Evolutionary conservation across 768 basidiomycete genomes (phyloP).

Genomic region (Collybia mongolica): DNA sequence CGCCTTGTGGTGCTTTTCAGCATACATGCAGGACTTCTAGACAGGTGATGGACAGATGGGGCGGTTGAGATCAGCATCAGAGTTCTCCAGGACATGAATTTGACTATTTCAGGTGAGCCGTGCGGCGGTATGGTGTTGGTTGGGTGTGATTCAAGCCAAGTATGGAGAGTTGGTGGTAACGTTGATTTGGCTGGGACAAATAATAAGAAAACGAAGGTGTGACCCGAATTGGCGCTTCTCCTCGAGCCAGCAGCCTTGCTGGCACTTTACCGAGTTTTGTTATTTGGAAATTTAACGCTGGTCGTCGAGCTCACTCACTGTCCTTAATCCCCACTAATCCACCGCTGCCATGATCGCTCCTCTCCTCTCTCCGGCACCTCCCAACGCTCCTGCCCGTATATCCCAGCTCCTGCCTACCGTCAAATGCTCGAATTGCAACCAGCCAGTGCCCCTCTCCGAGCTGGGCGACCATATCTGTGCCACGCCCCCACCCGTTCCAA

Average conservation of each 20-base stretch:
- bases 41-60: too few species aligned
- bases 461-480: slow-evolving; percentile 81
- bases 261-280: not conserved
- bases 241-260: not conserved
- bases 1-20: too few species aligned
- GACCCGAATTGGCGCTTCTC: too few species aligned
- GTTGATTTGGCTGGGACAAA: too few species aligned
- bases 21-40: too few species aligned
- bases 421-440: slow-evolving; percentile 79
- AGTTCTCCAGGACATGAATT: too few species aligned
- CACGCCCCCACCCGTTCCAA: slow-evolving; percentile 44
- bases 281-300: slow-evolving; percentile 20
- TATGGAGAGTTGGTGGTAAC: too few species aligned
- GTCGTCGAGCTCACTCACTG: slow-evolving; percentile 22
- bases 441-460: slow-evolving; percentile 66
- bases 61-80: too few species aligned
- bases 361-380: slow-evolving; percentile 25
- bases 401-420: slow-evolving; percentile 80
- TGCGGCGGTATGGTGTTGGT: too few species aligned
- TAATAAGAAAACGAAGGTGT: too few species aligned
- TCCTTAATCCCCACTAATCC: slow-evolving; percentile 6
- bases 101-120: too few species aligned
- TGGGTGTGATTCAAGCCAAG: too few species aligned
- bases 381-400: slow-evolving; percentile 38
- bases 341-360: slow-evolving; percentile 23